These are phyloP conservation scores for Phoenix roebelenii DNA, from an alignment of 176 grass and related monocot genomes.

Conservation along the genomic window DNA sequence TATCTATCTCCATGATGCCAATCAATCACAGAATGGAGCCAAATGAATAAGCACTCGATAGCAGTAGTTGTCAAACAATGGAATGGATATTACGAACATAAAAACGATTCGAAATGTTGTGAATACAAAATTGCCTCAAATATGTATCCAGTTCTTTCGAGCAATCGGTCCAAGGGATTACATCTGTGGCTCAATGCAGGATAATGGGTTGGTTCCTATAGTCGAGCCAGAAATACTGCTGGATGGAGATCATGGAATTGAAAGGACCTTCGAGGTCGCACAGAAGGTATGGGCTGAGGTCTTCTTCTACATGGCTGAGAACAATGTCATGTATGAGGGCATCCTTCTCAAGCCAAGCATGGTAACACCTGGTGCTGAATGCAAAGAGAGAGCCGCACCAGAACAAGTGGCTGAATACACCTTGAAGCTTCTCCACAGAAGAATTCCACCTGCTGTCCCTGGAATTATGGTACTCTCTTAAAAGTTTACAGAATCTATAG, in stretches of 20 bases:
- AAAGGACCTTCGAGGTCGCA: conserved; percentile 81
- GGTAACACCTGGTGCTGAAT: conserved; percentile 91
- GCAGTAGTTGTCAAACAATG: no score
- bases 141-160: no score
- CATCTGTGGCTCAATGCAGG: conserved; percentile 25
- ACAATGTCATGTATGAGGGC: conserved; percentile 84
- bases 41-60: no score
- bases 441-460: conserved; percentile 83
- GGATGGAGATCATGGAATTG: conserved; percentile 76
- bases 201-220: conserved; percentile 94
- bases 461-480: conserved; percentile 73
- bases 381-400: conserved; percentile 60
- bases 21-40: no score
- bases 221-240: conserved; percentile 96
- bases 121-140: no score
- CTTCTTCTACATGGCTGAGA: conserved; percentile 84
- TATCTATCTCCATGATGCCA: no score
- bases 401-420: conserved; percentile 78
- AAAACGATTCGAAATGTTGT: no score
- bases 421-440: conserved; percentile 82
- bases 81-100: no score
- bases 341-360: conserved; percentile 99
- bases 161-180: background rate
- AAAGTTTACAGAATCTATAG: no score
- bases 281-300: conserved; percentile 87